Base-by-base conservation (phyloP, 2,329 filamentous ascomycete species). In the Lecanicillium sp. region DNA sequence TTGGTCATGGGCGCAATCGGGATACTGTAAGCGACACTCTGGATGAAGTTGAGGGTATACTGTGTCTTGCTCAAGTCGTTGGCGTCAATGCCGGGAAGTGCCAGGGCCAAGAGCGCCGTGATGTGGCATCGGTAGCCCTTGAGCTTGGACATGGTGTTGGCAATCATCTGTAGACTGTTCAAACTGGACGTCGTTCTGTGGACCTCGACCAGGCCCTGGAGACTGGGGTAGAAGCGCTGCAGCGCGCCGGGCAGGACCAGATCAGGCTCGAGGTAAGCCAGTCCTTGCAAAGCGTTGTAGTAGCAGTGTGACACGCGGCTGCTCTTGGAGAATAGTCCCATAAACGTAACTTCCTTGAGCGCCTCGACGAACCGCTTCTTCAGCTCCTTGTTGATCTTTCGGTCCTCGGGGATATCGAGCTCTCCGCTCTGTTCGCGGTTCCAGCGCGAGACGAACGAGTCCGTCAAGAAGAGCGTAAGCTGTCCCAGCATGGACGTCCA, bases 51-150 rank as follows among this genome's bases (percentile, higher is more conserved):
- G 50, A 98, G 74, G 0, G 93, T 94, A 65, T 95, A 88, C 57
- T 95, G 79, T 1, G 93, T 97, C 74, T 98, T 98, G 62, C 93
- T 90, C 21, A 98, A 72, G 67, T 98, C 93, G 62, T 98, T 98
- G 54, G 94, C 90, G 67, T 98, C 94, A 50, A 98, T 95, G 19
- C 93, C 94, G 0, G 94, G 94, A 26, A 98, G 73, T 4, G 91
- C 89, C 51, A 98, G 75, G 5, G 91, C 93, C n/a, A 98, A 72
- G 29, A 98, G 72, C 1, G 91, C 91, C 1, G 93, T 98, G 54
- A 98, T 84, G 63, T 98, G 93, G 61, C 93, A 97, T 51, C 93
- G 80, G 63, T 93, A 96, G n/a, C 93, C 93, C 67, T 95, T 97
- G 33, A 90, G 88, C 61, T 87, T 84, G 12, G 90, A 84, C 79